Evolutionary conservation across 169 alveolate genomes (phyloP), one percentile per base, ranked within the genome.

Genomic region (Eimeria maxima): DNA sequence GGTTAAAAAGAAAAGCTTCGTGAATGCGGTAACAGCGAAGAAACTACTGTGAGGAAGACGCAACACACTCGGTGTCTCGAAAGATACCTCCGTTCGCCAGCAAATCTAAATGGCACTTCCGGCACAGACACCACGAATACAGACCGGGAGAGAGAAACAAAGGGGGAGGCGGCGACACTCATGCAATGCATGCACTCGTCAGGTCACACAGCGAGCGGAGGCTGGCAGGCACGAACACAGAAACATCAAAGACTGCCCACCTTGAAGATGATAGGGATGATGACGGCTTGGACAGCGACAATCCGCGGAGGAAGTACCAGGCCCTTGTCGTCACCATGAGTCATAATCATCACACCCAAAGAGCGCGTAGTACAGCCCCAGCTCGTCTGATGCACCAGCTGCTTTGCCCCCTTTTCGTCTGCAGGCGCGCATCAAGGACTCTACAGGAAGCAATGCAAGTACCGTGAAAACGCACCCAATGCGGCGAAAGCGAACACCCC

Each of bases 281-380:
- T 98, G 55, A 99, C 99, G 18, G 98, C 99, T 97, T 99, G 99
- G 89, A 97, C 95, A 88, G 99, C 98, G 38, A 99, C 99, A 55
- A 99, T 99, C 90, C 98, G 97, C n/a, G 99, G 99, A 60, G 99
- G 99, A 47, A 99, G 96, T 73, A 99, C 99, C 22, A 99, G 97
- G 24, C 99, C 99, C 96, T 98, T 98, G 97, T 99, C 99, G 97
- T 99, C 99, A 16, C 99, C 99, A 96, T 99, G 99, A 16, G 97
- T 97, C 99, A 99, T 98, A 78, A 99, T 97, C 99, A 99, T 98
- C 33, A 98, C 98, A 95, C 99, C 98, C 57, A 96, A 38, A 3
- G 97, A 98, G 95, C 99, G 98, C 53, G 99, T 99, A 24, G 99
- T 99, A 91, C 99, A 97, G 44, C 99, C 99, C 99, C 99, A 99